phyloP scores from a whole-genome alignment of 2,329 filamentous ascomycete species.

The Diaporthe velutina region DNA sequence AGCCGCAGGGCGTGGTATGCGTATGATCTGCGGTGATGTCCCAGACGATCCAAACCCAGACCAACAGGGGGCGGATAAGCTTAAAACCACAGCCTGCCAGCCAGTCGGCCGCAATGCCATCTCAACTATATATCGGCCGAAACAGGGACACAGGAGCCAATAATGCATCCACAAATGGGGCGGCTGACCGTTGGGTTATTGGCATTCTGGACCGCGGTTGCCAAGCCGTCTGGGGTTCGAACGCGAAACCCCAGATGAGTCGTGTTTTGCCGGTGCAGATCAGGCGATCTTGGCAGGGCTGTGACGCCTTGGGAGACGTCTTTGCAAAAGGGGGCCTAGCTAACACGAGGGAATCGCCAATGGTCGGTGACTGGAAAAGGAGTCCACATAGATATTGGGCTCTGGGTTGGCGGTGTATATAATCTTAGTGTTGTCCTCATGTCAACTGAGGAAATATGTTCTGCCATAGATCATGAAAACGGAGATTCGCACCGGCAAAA shows the following conservation, averaged over 20 bases:
- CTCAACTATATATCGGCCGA: constrained; percentile 6
- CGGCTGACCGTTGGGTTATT: not conserved
- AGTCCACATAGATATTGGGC: no score
- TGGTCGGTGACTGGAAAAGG: not conserved
- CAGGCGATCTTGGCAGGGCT: constrained; percentile 21
- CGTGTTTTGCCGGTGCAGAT: constrained; percentile 3
- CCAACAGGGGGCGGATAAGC: not conserved
- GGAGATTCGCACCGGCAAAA: no score
- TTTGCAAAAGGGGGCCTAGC: not conserved
- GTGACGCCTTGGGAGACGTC: constrained; percentile 1
- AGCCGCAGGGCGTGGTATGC: not conserved
- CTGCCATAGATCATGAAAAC: no score
- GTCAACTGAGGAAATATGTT: not conserved
- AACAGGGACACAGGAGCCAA: not conserved
- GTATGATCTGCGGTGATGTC: not conserved
- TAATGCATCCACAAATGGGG: not conserved
- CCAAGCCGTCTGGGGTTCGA: constrained; percentile 5
- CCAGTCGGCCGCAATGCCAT: not conserved
- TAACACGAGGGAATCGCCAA: not conserved
- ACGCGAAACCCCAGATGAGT: constrained; percentile 4
- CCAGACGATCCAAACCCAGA: not conserved
- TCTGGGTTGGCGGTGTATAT: not conserved
- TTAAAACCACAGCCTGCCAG: not conserved
- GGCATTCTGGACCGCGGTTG: not conserved
- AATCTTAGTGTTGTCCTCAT: not conserved